Conservation (phyloP, 352 stramenopile genomes). For the Globisporangium solare region DNA sequence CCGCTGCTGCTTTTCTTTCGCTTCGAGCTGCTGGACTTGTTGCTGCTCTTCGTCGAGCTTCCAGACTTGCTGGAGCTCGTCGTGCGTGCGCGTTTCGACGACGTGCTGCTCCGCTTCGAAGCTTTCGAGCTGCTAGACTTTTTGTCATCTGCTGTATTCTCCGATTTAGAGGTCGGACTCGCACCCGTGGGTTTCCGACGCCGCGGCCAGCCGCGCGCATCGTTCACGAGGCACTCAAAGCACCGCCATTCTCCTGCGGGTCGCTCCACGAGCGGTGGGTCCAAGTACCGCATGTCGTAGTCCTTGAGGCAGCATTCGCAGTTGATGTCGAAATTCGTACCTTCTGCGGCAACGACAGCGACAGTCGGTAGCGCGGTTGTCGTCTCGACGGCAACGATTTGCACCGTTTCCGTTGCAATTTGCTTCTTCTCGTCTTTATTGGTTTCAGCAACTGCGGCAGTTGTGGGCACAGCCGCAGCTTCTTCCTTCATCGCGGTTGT, state of each 20-base stretch:
- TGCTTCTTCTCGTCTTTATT: conserved; percentile 2
- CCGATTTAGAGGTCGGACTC: conserved; percentile 15
- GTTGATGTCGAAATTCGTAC: conserved; percentile 61
- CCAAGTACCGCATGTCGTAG: conserved; percentile 83
- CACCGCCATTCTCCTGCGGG: conserved; percentile 78
- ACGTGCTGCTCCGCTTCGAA: conserved; percentile 27
- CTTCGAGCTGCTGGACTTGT: conserved; percentile 40
- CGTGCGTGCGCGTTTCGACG: conserved; percentile 33
- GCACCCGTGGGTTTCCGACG: conserved; percentile 27
- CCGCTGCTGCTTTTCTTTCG: conserved; percentile 33
- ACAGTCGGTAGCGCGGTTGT: neutral
- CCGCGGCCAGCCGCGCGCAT: conserved; percentile 76
- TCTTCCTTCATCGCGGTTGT: no score
- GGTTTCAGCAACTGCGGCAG: neutral
- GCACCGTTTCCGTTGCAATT: neutral
- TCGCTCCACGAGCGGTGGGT: conserved; percentile 71
- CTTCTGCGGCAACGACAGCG: conserved; percentile 3
- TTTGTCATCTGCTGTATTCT: conserved; percentile 10
- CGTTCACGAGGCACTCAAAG: conserved; percentile 87
- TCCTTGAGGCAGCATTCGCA: conserved; percentile 73
- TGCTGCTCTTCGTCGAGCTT: conserved; percentile 41
- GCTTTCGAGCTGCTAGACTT: conserved; percentile 13
- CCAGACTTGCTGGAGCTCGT: conserved; percentile 28
- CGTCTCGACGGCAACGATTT: neutral
- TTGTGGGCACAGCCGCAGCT: no score